A percentile compares a stretch with the other conserved stretches of the same genome.
Evolutionary conservation across 2,329 filamentous ascomycete species (phyloP).

Genomic region (Dothistroma pini): DNA sequence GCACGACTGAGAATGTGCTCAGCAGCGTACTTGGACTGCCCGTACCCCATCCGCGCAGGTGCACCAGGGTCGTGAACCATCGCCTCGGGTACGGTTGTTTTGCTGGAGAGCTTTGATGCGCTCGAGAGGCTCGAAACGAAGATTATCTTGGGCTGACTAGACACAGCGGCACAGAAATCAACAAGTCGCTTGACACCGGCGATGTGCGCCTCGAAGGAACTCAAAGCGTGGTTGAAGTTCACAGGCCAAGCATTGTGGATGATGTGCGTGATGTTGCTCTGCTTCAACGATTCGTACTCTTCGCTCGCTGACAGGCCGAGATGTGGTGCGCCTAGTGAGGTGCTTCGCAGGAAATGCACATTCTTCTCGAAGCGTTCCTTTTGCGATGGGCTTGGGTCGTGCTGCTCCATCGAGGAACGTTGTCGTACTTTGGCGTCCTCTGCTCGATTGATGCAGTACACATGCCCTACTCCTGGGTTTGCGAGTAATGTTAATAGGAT

Average conservation of each 20-base stretch:
- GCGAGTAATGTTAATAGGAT: slow-evolving; percentile 21
- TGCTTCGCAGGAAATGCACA: not conserved
- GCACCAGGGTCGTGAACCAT: slow-evolving; percentile 13
- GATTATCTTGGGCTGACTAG: slow-evolving; percentile 20
- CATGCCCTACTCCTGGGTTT: not conserved
- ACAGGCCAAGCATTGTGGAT: slow-evolving; percentile 36
- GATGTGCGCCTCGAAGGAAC: slow-evolving; percentile 26
- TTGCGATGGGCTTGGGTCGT: not conserved
- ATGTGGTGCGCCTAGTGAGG: not conserved
- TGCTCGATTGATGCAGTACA: slow-evolving; percentile 29
- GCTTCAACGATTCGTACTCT: not conserved
- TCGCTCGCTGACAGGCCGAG: not conserved
- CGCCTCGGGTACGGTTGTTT: slow-evolving; percentile 27
- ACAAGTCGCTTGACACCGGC: slow-evolving; percentile 20
- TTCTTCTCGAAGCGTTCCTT: not conserved
- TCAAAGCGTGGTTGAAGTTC: slow-evolving; percentile 31
- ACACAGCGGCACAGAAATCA: slow-evolving; percentile 8
- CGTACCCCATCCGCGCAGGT: slow-evolving; percentile 32
- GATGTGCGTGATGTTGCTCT: slow-evolving; percentile 13
- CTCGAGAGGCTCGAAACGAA: slow-evolving; percentile 35
- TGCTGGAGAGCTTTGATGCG: slow-evolving; percentile 10
- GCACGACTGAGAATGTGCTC: slow-evolving; percentile 29
- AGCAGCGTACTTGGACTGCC: slow-evolving; percentile 34
- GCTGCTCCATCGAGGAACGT: not conserved
- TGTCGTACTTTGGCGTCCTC: slow-evolving; percentile 10